Base-by-base conservation (phyloP, 805 yeast genomes). In the Spencermartinsiella europaea region DNA sequence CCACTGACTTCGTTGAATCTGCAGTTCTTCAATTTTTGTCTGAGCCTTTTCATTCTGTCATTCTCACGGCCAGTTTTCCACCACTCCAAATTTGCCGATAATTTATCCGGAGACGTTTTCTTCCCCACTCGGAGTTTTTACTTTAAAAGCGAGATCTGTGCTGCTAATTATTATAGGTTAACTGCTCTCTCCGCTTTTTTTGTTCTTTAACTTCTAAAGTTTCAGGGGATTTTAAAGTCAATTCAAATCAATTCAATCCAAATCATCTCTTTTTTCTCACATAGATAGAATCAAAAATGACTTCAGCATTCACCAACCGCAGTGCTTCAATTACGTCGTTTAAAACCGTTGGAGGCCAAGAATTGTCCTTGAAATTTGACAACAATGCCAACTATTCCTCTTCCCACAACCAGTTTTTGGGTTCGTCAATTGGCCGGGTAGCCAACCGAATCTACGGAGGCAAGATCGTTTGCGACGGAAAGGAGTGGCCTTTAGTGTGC, bases 361-460 rank as follows among this genome's bases (percentile, higher is more conserved):
- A 57, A 39, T 37, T 50, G 20, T 46, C 50, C 16, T 42, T 54
- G 21, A 44, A 45, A 33, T 57, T 55, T 42, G 47, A 50, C 34
- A 53, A 57, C 47, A 25, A 25, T 22, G 57, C 44, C 28, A 57
- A 59, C 48, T 58, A 58, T 46, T 39, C 25, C 38, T 54, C 55
- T 19, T 50, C 59, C 16, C 58, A 67, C 27, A 73, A 76, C 56
- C 78, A 80, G 16, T 79, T 68, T 58, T 71, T 80, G 47, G 86
- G 86, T 33, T 78, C 85, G 22, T 76, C 83, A 16, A 73, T 80
- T 34, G 88, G 88, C 22, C 70, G 87, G 38, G 74, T 70, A 49
- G 85, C 85, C 44, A 82, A 81, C 61, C 70, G 87, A 48, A 73
- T 81, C 42, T 59, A 60, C 37, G 65, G 67, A 37, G 82, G 78